A percentile compares a stretch with the other conserved stretches of the same genome.
These are phyloP conservation scores for Silene conica DNA, from an alignment of 148 eudicot genomes.

Conservation along the genomic window DNA sequence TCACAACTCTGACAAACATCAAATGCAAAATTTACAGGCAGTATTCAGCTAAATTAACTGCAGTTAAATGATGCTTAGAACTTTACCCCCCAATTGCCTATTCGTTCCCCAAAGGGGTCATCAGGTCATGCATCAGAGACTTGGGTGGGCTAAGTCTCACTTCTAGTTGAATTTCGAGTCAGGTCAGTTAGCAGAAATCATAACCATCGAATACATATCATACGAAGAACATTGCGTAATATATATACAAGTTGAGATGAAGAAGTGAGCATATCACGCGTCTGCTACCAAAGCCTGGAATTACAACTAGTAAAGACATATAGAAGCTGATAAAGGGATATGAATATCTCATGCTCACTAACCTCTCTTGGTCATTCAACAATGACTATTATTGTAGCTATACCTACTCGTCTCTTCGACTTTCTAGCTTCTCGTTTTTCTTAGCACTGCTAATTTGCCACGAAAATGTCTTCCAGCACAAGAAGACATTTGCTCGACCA, in stretches of 20 bases:
- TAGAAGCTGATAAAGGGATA: neutral
- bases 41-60: neutral
- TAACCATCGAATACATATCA: neutral
- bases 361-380: conserved; percentile 2
- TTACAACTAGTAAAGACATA: neutral
- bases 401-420: neutral
- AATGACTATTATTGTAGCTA: neutral
- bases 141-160: neutral
- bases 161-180: neutral
- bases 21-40: neutral
- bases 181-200: neutral
- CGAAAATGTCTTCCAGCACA: neutral
- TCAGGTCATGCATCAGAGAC: neutral
- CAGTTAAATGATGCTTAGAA: neutral
- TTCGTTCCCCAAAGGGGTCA: neutral
- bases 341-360: conserved; percentile 5
- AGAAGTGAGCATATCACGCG: neutral
- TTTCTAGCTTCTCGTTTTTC: conserved; percentile 1
- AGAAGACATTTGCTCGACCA: conserved; percentile 10
- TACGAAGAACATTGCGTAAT: neutral
- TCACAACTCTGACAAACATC: neutral
- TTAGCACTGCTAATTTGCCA: neutral
- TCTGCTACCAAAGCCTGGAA: neutral
- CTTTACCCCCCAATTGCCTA: neutral
- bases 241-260: no score